Evolutionary conservation across 2,329 filamentous ascomycete genomes (phyloP).

Genomic region (Penicillium sp.): DNA sequence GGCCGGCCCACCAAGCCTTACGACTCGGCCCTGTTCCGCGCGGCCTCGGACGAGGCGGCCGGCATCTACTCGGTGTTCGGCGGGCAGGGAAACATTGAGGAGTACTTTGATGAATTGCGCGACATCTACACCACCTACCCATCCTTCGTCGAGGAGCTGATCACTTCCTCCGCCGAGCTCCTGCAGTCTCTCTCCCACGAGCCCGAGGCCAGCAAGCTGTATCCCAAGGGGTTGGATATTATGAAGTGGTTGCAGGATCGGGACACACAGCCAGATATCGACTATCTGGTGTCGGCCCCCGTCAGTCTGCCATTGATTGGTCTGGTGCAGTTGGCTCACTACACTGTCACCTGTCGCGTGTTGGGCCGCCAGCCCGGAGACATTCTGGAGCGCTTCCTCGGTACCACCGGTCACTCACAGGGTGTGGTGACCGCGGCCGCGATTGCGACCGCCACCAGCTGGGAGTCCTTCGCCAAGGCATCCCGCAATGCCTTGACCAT

Average conservation of each 20-base stretch:
- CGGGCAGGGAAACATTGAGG: slow-evolving; percentile 97
- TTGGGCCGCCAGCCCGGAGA: slow-evolving; percentile 87
- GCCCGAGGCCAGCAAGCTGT: slow-evolving; percentile 88
- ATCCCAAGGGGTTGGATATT: slow-evolving; percentile 93
- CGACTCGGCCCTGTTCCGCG: slow-evolving; percentile 88
- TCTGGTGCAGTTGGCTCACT: slow-evolving; percentile 93
- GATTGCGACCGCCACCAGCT: slow-evolving; percentile 85
- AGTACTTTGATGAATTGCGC: slow-evolving; percentile 97
- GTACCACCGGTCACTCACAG: slow-evolving; percentile 94
- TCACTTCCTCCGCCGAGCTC: slow-evolving; percentile 78
- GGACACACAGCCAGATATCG: slow-evolving; percentile 86
- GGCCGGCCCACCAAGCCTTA: slow-evolving; percentile 88
- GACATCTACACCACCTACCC: slow-evolving; percentile 90
- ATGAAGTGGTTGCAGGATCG: slow-evolving; percentile 88
- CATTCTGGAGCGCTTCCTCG: slow-evolving; percentile 78
- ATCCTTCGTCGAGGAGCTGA: slow-evolving; percentile 83
- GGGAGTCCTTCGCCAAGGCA: slow-evolving; percentile 86
- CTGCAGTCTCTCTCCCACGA: slow-evolving; percentile 83
- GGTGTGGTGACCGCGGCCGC: slow-evolving; percentile 91
- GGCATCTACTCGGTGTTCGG: slow-evolving; percentile 93
- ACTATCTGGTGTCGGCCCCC: slow-evolving; percentile 91
- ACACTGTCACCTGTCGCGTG: slow-evolving; percentile 89
- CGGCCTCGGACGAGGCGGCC: slow-evolving; percentile 79
- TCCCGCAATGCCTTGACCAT: slow-evolving; percentile 81
- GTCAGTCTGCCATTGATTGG: slow-evolving; percentile 97